Evolutionary conservation across 345 rosid genomes (phyloP).

Genomic region (Sonneratia alba): DNA sequence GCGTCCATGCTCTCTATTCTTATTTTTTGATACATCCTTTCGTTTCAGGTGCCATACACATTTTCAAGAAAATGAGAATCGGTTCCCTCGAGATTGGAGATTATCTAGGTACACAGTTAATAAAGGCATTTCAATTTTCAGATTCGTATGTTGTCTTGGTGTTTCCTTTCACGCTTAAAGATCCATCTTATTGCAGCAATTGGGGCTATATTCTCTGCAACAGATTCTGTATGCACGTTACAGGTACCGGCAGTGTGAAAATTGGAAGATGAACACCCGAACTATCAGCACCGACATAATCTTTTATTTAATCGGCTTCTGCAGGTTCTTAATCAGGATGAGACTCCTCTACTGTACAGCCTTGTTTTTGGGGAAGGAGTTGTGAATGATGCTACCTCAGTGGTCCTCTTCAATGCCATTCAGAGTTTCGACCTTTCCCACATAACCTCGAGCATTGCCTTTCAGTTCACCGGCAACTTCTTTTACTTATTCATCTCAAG

Average conservation of each 20-base stretch:
- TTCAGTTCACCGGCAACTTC: constrained; percentile 33
- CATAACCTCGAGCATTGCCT: constrained; percentile 24
- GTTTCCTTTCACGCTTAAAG: background rate
- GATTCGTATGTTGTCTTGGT: background rate
- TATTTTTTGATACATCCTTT: background rate
- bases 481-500: constrained; percentile 35
- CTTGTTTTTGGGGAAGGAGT: constrained; percentile 47
- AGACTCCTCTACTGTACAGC: constrained; percentile 38
- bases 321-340: constrained; percentile 43
- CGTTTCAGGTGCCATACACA: constrained; percentile 27
- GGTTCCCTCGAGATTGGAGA: constrained; percentile 35
- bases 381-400: constrained; percentile 44
- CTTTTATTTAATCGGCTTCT: background rate
- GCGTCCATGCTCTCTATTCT: background rate
- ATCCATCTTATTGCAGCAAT: constrained; percentile 25
- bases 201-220: constrained; percentile 46
- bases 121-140: background rate
- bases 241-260: constrained; percentile 19
- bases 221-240: constrained; percentile 47
- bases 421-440: constrained; percentile 33
- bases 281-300: background rate
- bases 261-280: background rate
- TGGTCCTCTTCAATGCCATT: constrained; percentile 42
- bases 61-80: constrained; percentile 30
- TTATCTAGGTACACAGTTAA: constrained; percentile 25